These are phyloP conservation scores for Raphanus raphanistrum DNA, from an alignment of 345 rosid genomes.

Conservation along the genomic window DNA sequence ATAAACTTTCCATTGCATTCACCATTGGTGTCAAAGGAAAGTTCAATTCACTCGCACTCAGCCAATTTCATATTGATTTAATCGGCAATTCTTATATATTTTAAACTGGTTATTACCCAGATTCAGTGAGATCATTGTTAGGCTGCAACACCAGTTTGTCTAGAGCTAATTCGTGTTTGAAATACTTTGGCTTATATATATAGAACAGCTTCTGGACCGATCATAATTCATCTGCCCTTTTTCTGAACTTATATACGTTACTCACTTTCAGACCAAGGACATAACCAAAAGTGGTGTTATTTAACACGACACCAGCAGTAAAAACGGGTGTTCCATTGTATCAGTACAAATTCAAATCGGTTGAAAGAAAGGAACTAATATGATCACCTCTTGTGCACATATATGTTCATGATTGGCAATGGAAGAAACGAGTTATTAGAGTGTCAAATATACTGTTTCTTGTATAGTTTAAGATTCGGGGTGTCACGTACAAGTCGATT, in stretches of 20 bases:
- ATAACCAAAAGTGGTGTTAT: slow-evolving; percentile 10
- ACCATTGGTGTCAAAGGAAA: slow-evolving; percentile 30
- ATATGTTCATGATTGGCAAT: no score
- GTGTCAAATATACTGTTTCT: neutral
- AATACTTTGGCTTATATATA: slow-evolving; percentile 28
- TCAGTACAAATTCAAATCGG: no score
- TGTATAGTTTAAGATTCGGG: no score
- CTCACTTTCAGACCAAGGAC: slow-evolving; percentile 32
- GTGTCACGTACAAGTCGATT: neutral
- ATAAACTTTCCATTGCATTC: slow-evolving; percentile 29
- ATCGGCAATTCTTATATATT: slow-evolving; percentile 39
- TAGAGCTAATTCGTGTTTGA: slow-evolving; percentile 49
- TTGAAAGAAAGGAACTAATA: no score
- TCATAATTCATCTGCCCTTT: slow-evolving; percentile 21
- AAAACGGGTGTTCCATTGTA: no score
- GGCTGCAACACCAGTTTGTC: slow-evolving; percentile 46
- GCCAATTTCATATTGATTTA: slow-evolving; percentile 19
- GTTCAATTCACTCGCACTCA: slow-evolving; percentile 13
- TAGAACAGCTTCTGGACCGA: slow-evolving; percentile 26
- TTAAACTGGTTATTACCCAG: no score
- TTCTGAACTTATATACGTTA: slow-evolving; percentile 27
- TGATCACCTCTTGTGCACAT: no score
- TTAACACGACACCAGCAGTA: no score
- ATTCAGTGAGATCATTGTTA: no score
- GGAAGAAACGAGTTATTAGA: no score